Base-by-base conservation (phyloP, 2,329 filamentous ascomycete genomes). In the Ceratocystis papillata region DNA sequence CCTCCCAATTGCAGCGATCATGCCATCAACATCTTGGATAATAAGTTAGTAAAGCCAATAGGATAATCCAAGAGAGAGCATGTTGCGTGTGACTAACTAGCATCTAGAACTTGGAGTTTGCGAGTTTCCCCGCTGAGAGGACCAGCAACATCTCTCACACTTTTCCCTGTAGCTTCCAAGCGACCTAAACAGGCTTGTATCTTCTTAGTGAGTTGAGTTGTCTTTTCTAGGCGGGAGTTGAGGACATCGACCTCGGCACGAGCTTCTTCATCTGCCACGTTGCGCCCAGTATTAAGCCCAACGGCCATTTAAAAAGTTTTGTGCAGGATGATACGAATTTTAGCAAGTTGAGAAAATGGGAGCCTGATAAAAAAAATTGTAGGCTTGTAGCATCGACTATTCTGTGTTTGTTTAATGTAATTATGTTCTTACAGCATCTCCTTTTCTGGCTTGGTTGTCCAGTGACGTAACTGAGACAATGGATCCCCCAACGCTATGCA, bases 91-190 rank as follows among this genome's bases (percentile, higher is more conserved):
- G 10, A 75, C 82, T 71, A 74, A 88, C 87, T 99, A 70, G 83
- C 86, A 70, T 89, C 91, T 45, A 95, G 84, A n/a, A 87, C 83
- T 76, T 97, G 94, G 25, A 97, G 81, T 69, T 86, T 87, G 75
- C 90, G 89, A 0, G 94, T 97, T 75, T 96, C 95, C 71, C 88
- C 89, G 73, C 92, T 95, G 53, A 99, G 87, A 7, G 94, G 94
- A 0, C 90, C 90, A 66, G 95, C 91, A 10, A 95, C 92, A 73
- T 96, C 90, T 72, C 90, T 87, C 22, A 97, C 91, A 68, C 88
- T 92, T 76, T 91, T 90, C 20, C 93, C 94, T 64, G 90, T 95
- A 46, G 87, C 85, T 72, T 97, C 91, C 44, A 99, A 80, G 66
- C 92, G 84, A 46, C 85, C 83, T 70, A 96, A 81, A 63, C 90